phyloP scores from a whole-genome alignment of 2,329 filamentous ascomycete genomes.

The Aspergillus pseudoterreus region DNA sequence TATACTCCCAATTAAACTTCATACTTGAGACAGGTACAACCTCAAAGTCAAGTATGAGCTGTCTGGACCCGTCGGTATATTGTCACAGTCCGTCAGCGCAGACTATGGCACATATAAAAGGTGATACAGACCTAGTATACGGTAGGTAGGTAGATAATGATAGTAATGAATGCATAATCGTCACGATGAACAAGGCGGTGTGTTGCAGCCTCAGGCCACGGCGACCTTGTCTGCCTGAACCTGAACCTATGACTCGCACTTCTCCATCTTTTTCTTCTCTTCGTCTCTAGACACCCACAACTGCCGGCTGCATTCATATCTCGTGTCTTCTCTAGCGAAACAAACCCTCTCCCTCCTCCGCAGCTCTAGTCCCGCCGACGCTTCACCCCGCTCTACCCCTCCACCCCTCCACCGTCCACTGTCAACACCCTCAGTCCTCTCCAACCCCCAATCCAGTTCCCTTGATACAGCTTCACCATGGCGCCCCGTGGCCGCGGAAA shows the following conservation, averaged over 20 bases:
- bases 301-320: not conserved
- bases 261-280: not conserved
- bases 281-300: not conserved
- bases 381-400: not conserved
- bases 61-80: not conserved
- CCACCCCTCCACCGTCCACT: not conserved
- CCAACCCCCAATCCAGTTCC: not conserved
- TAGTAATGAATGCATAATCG: not conserved
- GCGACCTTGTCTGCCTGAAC: not conserved
- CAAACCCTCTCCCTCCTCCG: too few species aligned
- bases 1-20: not conserved
- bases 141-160: not conserved
- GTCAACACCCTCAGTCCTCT: not conserved
- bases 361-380: too few species aligned
- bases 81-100: too few species aligned
- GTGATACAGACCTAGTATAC: not conserved
- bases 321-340: not conserved
- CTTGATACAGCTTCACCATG: constrained; percentile 24
- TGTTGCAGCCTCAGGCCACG: not conserved
- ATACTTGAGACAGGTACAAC: not conserved
- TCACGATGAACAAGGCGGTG: not conserved
- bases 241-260: not conserved
- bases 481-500: constrained; percentile 74
- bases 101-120: too few species aligned
- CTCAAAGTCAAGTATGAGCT: not conserved